Evolutionary conservation across 495 filamentous ascomycete genomes (phyloP).

Genomic region (Jackrogersella multiformis): DNA sequence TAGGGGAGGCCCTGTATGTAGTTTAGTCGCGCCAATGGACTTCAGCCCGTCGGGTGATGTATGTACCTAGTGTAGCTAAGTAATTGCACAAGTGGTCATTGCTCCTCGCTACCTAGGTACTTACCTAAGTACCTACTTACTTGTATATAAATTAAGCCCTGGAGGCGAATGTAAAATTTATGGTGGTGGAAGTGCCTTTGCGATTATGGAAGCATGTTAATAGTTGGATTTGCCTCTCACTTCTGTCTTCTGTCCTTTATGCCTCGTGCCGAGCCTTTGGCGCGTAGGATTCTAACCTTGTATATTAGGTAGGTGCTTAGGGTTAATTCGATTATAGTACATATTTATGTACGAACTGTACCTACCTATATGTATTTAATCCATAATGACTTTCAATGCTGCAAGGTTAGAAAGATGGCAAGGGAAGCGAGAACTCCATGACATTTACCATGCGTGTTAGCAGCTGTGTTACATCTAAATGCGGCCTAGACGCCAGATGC

Average conservation of each 20-base stretch:
- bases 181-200: too few relatives aligned
- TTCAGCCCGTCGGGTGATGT: constrained; percentile 22
- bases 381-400: too few relatives aligned
- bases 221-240: too few relatives aligned
- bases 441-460: constrained; percentile 10
- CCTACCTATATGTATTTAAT: too few relatives aligned
- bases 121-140: too few relatives aligned
- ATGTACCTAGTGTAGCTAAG: not conserved
- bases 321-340: too few relatives aligned
- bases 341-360: too few relatives aligned
- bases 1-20: constrained; percentile 12
- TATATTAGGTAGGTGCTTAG: too few relatives aligned
- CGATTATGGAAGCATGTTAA: too few relatives aligned
- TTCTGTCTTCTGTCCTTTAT: too few relatives aligned
- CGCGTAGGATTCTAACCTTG: not conserved
- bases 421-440: not conserved
- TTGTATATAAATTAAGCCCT: too few relatives aligned
- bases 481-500: constrained; percentile 1
- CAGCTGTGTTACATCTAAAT: constrained; percentile 3
- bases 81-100: not conserved
- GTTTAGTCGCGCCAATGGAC: constrained; percentile 24
- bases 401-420: not conserved
- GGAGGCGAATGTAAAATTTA: too few relatives aligned
- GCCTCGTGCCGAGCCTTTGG: not conserved
- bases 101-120: constrained; percentile 25